These are phyloP conservation scores for Fragosphaeria purpurea DNA, from an alignment of 2,329 filamentous ascomycete species.

Conservation along the genomic window DNA sequence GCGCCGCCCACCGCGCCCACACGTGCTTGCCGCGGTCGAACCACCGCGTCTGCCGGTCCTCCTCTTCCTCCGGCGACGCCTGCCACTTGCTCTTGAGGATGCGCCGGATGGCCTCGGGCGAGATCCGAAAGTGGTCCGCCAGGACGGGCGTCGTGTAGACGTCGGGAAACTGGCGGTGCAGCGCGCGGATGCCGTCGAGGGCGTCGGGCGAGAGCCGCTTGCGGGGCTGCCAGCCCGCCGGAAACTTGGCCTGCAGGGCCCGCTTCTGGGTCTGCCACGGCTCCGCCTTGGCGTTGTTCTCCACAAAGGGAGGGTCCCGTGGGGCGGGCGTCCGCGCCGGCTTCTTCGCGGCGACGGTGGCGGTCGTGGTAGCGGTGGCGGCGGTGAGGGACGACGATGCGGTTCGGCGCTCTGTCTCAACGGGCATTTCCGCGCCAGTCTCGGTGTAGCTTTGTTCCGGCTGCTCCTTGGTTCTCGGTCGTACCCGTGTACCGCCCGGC, in stretches of 20 bases:
- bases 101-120: conserved; percentile 74
- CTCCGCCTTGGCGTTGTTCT: conserved; percentile 5
- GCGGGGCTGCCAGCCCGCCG: conserved; percentile 67
- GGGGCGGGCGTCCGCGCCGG: no score
- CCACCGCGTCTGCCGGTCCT: conserved; percentile 50
- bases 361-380: no score
- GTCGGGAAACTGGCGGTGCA: conserved; percentile 68
- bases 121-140: conserved; percentile 72
- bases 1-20: conserved; percentile 49
- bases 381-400: no score
- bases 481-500: no score
- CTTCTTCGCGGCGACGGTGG: no score
- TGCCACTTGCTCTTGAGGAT: conserved; percentile 75
- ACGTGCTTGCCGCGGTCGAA: conserved; percentile 48
- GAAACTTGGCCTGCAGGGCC: conserved; percentile 68
- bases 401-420: no score
- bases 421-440: no score
- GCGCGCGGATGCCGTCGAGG: conserved; percentile 74
- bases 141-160: conserved; percentile 66
- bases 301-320: no score
- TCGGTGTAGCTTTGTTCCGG: no score
- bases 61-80: conserved; percentile 46
- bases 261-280: conserved; percentile 71
- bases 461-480: no score
- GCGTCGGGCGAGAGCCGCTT: conserved; percentile 90